Percentiles rank a stretch among this genome's conserved stretches.
phyloP scores from a whole-genome alignment of 192 early-diverging fungal species.

The Backusella morwellensis region DNA sequence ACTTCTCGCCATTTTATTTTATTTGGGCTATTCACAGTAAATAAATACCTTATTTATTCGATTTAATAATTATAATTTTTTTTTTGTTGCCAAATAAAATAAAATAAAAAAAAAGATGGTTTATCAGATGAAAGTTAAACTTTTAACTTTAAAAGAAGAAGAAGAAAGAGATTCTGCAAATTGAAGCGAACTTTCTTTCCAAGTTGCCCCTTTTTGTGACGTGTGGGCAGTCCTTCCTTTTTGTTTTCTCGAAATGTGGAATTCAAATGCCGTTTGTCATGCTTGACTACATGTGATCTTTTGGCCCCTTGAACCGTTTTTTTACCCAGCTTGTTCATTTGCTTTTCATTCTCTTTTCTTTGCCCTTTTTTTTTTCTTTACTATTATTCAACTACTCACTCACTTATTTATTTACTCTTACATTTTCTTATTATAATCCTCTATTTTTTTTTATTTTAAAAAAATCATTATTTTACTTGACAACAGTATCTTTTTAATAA shows the following conservation, averaged over 20 bases:
- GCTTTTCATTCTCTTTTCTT: not conserved
- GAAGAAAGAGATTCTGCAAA: slow-evolving; percentile 8
- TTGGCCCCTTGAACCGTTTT: not conserved
- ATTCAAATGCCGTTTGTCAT: not conserved
- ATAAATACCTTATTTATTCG: not conserved
- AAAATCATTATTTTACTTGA: not conserved
- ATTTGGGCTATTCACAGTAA: not conserved
- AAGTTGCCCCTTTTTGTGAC: not conserved
- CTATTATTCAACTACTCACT: not conserved
- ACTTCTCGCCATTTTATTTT: not conserved
- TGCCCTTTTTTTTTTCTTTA: not conserved
- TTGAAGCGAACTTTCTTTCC: not conserved
- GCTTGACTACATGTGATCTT: not conserved
- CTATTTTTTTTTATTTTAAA: not conserved
- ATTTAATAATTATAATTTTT: not conserved
- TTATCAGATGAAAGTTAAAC: not conserved
- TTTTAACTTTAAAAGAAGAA: slow-evolving; percentile 4
- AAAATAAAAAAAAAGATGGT: not conserved
- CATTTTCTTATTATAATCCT: not conserved
- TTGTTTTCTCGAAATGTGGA: slow-evolving; percentile 5
- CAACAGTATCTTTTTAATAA: not conserved
- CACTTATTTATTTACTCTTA: not conserved
- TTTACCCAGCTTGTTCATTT: slow-evolving; percentile 2
- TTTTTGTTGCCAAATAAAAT: not conserved
- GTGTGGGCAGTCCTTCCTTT: not conserved